Evolutionary conservation across 2,329 filamentous ascomycete species (phyloP), one percentile per base, ranked within the genome.

Genomic region (Exophiala xenobiotica): DNA sequence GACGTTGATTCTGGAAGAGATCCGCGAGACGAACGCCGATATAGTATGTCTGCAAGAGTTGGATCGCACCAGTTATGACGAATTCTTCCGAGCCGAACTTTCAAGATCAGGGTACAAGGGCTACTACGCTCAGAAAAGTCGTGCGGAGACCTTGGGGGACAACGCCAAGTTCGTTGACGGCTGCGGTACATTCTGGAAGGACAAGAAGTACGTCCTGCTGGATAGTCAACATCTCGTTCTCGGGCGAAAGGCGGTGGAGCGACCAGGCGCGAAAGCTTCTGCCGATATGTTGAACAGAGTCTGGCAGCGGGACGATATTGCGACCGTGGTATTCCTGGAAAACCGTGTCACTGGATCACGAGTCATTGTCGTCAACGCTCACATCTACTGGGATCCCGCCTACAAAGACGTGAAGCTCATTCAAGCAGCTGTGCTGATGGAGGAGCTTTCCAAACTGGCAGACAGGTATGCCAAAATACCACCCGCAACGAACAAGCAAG

Each of bases 221-320:
- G 92, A 97, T 74, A 96, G 96, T 75, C 88, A 95, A 66, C 76
- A 96, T 57, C 86, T 99, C 64, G 90, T 96, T 69, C 96, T 96
- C 67, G 86, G 88, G 29, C 87, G 89, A 53, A 88, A 90, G 50
- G 92, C 92, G 59, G 96, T 99, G 70, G 93, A 95, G 67, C 80
- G 93, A 59, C 89, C 91, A 2, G 93, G 97, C 67, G 96, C 96
- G 83, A 97, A 97, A 74, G 89, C 91, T 50, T 90, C 95, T 64
- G 89, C 95, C 66, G 93, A 99, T 64, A 92, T 97, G 51, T 97
- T 96, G 79, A 99, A 99, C 69, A 87, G 93, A 22, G 87, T 99
- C 54, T 97, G 96, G 93, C 91, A 92, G 55, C 90, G 93, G 72
- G 93, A 99, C 76, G 92, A 97, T 67, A 96, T 99, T 69, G 93